phyloP scores from a whole-genome alignment of 2,329 filamentous ascomycete species.

The Onygenales sp. region DNA sequence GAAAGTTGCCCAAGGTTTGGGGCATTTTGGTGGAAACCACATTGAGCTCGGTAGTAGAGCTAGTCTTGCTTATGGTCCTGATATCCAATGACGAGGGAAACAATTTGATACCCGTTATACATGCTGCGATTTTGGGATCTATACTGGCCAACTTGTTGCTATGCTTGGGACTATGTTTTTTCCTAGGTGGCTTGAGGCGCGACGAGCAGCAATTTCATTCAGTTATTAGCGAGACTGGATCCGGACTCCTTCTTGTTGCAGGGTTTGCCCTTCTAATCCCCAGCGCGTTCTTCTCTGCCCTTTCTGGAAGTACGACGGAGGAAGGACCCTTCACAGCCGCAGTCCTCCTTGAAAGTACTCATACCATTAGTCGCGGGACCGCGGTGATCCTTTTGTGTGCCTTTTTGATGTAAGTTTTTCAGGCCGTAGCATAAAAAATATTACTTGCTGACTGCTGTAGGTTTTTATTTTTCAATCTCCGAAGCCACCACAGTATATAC shows the following conservation, averaged over 20 bases:
- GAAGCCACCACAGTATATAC: constrained; percentile 67
- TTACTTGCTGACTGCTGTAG: constrained; percentile 13
- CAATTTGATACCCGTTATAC: constrained; percentile 57
- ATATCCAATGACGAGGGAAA: constrained; percentile 44
- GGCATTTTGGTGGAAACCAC: constrained; percentile 41
- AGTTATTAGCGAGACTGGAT: constrained; percentile 69
- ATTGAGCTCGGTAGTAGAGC: constrained; percentile 67
- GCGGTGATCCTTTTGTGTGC: constrained; percentile 61
- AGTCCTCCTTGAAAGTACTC: constrained; percentile 43
- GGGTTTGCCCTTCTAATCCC: constrained; percentile 44
- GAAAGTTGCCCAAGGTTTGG: constrained; percentile 65
- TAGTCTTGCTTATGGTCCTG: constrained; percentile 72
- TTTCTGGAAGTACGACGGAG: constrained; percentile 35
- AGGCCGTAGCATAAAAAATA: neutral
- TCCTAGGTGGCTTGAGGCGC: constrained; percentile 60
- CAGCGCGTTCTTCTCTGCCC: constrained; percentile 37
- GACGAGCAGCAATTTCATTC: constrained; percentile 63
- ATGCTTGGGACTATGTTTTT: constrained; percentile 72
- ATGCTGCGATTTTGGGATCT: constrained; percentile 74
- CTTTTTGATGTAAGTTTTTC: constrained; percentile 47
- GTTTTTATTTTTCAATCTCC: constrained; percentile 62
- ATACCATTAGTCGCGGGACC: constrained; percentile 61
- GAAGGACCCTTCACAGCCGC: constrained; percentile 22
- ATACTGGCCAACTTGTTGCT: constrained; percentile 74
- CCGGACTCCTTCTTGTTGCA: constrained; percentile 66